Conservation (phyloP, 805 yeast genomes). For the Metschnikowia anglica region DNA sequence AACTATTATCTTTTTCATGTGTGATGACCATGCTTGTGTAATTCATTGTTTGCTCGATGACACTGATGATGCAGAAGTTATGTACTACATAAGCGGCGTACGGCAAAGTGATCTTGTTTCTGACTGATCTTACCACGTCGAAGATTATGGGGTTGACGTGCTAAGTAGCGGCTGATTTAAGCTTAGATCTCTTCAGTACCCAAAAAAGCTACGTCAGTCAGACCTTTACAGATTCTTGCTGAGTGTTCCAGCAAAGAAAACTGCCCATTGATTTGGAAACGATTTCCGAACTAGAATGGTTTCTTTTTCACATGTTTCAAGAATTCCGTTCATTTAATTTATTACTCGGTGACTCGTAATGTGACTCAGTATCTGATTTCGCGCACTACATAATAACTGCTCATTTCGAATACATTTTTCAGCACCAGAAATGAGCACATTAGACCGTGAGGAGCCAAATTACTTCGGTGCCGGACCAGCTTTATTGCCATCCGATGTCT, state of each 20-base stretch:
- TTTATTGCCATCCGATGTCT: conserved; percentile 74
- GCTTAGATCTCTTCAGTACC: too few relatives aligned
- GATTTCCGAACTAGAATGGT: not conserved
- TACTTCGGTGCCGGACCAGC: conserved; percentile 99
- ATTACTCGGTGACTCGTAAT: conserved; percentile 5
- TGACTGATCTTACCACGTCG: not conserved
- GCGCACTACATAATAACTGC: conserved; percentile 3
- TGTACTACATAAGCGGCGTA: conserved; percentile 54
- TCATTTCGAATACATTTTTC: not conserved
- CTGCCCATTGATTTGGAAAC: too few relatives aligned
- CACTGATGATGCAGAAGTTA: conserved; percentile 60
- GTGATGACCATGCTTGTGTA: conserved; percentile 58
- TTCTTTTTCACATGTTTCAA: not conserved
- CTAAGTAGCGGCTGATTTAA: too few relatives aligned
- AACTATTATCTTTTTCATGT: conserved; percentile 57
- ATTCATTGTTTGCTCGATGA: conserved; percentile 68
- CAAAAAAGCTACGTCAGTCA: too few relatives aligned
- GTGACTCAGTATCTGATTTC: conserved; percentile 7
- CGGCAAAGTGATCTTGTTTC: conserved; percentile 8
- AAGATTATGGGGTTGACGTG: too few relatives aligned
- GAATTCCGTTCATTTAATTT: not conserved
- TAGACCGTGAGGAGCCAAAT: conserved; percentile 67
- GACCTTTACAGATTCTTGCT: too few relatives aligned
- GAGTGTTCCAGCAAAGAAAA: too few relatives aligned
- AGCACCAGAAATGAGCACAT: conserved; percentile 22